Percentiles rank a stretch among this genome's conserved stretches.
These are phyloP conservation scores for Stagonosporopsis chrysanthemi DNA, from an alignment of 2,329 filamentous ascomycete genomes.

Conservation along the genomic window DNA sequence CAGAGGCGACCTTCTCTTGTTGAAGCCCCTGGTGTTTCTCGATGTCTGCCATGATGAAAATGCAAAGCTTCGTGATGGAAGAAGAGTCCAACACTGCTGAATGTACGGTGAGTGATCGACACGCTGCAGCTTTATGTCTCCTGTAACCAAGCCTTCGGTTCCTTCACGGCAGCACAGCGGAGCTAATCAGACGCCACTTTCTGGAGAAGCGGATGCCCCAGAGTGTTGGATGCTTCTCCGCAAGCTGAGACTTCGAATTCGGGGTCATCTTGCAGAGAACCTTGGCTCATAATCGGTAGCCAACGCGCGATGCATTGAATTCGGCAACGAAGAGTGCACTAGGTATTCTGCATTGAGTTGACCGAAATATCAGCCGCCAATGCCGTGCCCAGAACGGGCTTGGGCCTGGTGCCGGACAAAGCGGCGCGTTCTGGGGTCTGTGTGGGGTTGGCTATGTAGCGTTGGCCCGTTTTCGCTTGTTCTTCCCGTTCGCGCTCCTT, in stretches of 20 bases:
- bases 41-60: constrained; percentile 21
- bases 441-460: neutral
- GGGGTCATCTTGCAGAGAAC: constrained; percentile 1
- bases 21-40: constrained; percentile 24
- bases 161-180: constrained; percentile 2
- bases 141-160: constrained; percentile 20
- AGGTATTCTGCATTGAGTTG: constrained; percentile 1
- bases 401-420: neutral
- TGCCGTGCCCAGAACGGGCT: neutral
- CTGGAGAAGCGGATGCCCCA: constrained; percentile 11
- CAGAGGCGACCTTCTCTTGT: constrained; percentile 15
- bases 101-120: constrained; percentile 15
- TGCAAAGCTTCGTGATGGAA: constrained; percentile 2
- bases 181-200: constrained; percentile 17
- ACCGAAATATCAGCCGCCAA: neutral
- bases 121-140: constrained; percentile 25
- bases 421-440: neutral
- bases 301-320: neutral
- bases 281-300: constrained; percentile 1
- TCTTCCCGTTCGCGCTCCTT: neutral
- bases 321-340: neutral
- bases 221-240: constrained; percentile 1
- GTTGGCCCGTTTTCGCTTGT: neutral
- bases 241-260: neutral
- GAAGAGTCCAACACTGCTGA: neutral